Evolutionary conservation across 192 early-diverging fungal genomes (phyloP).

Genomic region (Podila epigama): DNA sequence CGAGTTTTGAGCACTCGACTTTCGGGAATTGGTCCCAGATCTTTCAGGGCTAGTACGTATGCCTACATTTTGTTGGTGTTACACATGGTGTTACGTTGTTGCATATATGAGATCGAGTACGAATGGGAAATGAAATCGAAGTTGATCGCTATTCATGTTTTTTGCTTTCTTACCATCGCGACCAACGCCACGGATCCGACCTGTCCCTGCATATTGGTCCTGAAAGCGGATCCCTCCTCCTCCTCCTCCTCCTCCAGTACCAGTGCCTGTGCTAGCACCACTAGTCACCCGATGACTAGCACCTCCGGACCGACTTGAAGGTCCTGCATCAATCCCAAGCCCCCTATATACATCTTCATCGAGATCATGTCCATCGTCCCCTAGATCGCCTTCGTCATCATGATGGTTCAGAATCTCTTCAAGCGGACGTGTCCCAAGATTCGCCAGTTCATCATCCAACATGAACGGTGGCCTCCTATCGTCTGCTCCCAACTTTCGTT

Average conservation of each 20-base stretch:
- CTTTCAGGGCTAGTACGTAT: slow-evolving; percentile 26
- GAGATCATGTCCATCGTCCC: slow-evolving; percentile 7
- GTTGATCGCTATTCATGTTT: neutral
- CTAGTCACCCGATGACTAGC: no score
- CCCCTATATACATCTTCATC: neutral
- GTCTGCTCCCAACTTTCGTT: slow-evolving; percentile 19
- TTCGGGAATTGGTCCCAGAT: slow-evolving; percentile 22
- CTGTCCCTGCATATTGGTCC: slow-evolving; percentile 3
- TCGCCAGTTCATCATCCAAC: slow-evolving; percentile 39
- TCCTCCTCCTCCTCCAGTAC: no score
- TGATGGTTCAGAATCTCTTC: slow-evolving; percentile 33
- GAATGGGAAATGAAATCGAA: neutral
- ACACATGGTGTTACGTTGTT: no score
- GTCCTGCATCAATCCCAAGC: neutral
- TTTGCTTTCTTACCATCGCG: slow-evolving; percentile 17
- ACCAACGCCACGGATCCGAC: slow-evolving; percentile 7
- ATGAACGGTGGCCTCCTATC: slow-evolving; percentile 45
- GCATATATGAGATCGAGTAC: neutral
- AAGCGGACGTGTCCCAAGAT: slow-evolving; percentile 17
- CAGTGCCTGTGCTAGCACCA: no score
- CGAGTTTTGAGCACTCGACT: slow-evolving; percentile 51
- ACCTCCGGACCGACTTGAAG: neutral
- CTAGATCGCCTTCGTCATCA: slow-evolving; percentile 2
- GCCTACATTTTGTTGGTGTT: no score
- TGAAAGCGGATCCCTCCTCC: slow-evolving; percentile 21